Conservation (phyloP, 805 yeast genomes). For the Sugiyamaella floridensis region DNA sequence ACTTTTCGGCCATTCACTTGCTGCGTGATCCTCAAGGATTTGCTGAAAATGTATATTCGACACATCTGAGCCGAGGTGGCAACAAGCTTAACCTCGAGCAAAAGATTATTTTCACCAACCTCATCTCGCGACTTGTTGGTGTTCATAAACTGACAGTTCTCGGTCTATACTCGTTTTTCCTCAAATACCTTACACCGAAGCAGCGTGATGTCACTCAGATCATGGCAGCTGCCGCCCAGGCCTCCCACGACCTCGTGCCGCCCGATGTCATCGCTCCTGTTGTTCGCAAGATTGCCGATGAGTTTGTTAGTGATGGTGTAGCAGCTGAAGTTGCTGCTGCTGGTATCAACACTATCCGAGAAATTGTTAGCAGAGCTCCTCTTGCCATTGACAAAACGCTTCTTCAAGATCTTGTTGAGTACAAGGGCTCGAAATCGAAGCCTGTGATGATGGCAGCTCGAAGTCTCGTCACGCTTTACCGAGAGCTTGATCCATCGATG, state of each 20-base stretch:
- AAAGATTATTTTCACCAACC: conserved; percentile 78
- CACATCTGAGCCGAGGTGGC: conserved; percentile 60
- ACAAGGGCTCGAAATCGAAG: conserved; percentile 89
- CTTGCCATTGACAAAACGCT: conserved; percentile 84
- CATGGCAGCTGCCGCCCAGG: conserved; percentile 95
- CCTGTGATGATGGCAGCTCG: conserved; percentile 94
- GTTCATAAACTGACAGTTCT: conserved; percentile 87
- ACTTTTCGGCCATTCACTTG: conserved; percentile 90
- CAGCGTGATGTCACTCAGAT: conserved; percentile 91
- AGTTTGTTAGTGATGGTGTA: conserved; percentile 97
- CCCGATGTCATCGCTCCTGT: conserved; percentile 81
- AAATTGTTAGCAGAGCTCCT: conserved; percentile 88
- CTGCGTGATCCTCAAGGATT: conserved; percentile 97
- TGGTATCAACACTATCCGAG: conserved; percentile 92
- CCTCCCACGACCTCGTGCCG: conserved; percentile 94
- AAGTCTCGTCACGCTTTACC: conserved; percentile 71
- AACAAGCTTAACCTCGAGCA: conserved; percentile 79
- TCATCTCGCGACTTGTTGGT: conserved; percentile 84
- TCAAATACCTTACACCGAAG: conserved; percentile 89
- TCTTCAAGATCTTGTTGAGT: conserved; percentile 82
- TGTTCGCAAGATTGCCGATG: conserved; percentile 90
- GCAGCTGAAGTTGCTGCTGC: conserved; percentile 98
- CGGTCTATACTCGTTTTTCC: conserved; percentile 81
- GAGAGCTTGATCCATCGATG: conserved; percentile 97
- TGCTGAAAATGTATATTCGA: conserved; percentile 74